Evolutionary conservation across 1,284 basidiomycete species (phyloP).

Genomic region (Sutorius eximius): DNA sequence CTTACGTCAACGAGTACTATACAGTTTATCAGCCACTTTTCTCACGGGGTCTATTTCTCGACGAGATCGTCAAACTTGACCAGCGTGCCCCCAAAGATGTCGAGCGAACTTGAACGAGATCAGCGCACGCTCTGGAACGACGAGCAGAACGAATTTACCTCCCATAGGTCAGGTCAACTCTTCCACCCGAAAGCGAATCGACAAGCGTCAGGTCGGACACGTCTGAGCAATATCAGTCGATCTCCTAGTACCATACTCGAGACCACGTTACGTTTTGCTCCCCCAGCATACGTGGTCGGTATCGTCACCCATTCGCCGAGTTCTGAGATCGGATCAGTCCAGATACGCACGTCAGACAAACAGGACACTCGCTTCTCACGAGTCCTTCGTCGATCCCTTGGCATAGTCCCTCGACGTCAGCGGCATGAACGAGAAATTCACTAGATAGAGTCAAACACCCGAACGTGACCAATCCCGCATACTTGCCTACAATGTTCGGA

Average conservation of each 20-base stretch:
- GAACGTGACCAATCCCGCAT: neutral
- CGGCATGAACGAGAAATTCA: conserved; percentile 95
- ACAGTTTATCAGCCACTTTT: conserved; percentile 40
- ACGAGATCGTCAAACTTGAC: conserved; percentile 76
- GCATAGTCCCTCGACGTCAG: conserved; percentile 97
- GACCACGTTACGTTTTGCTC: conserved; percentile 71
- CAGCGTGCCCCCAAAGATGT: conserved; percentile 79
- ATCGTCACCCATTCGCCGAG: conserved; percentile 91
- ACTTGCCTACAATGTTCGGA: conserved; percentile 76
- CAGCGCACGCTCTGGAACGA: neutral
- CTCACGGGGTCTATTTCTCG: conserved; percentile 23
- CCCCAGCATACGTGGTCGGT: conserved; percentile 96
- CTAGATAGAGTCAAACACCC: conserved; percentile 42
- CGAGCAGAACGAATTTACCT: conserved; percentile 52
- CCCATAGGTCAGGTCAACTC: conserved; percentile 94
- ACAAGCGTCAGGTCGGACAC: conserved; percentile 86
- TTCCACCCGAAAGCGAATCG: conserved; percentile 76
- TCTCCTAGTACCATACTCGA: neutral
- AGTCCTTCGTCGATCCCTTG: conserved; percentile 94
- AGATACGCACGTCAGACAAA: neutral
- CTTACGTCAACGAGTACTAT: conserved; percentile 35
- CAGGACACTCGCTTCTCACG: conserved; percentile 65
- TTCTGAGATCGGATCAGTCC: conserved; percentile 45
- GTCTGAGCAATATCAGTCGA: conserved; percentile 46
- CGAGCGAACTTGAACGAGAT: conserved; percentile 56